A percentile compares a stretch with the other conserved stretches of the same genome.
Conservation (phyloP, 2,329 filamentous ascomycete species). For the Arthroderma sp. region DNA sequence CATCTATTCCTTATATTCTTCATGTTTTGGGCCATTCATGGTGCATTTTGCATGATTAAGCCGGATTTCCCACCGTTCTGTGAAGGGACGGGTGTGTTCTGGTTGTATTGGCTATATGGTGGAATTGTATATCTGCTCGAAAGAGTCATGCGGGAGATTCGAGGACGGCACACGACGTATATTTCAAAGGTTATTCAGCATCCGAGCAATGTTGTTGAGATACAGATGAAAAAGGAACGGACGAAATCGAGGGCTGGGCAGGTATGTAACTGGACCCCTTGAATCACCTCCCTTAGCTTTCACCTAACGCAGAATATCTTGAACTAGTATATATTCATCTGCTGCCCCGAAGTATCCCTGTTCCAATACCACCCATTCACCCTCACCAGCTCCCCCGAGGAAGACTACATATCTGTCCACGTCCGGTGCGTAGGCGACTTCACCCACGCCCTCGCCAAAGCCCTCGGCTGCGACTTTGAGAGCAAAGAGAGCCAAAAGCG, state of each 20-base stretch:
- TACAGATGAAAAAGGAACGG: conserved; percentile 83
- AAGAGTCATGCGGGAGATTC: conserved; percentile 62
- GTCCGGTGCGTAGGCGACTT: conserved; percentile 75
- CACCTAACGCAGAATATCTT: not conserved
- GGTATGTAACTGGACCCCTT: conserved; percentile 14
- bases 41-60: conserved; percentile 82
- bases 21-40: conserved; percentile 82
- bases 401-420: conserved; percentile 81
- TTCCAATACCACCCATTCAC: conserved; percentile 88
- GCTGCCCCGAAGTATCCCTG: conserved; percentile 70
- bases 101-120: conserved; percentile 81
- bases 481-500: conserved; percentile 6
- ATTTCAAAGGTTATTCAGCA: conserved; percentile 84
- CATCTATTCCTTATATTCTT: conserved; percentile 83
- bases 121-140: conserved; percentile 72
- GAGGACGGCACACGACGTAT: conserved; percentile 70
- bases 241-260: conserved; percentile 70
- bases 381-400: conserved; percentile 72
- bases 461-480: conserved; percentile 64
- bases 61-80: conserved; percentile 62
- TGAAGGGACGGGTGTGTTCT: conserved; percentile 65
- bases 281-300: not conserved
- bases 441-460: conserved; percentile 54
- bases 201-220: conserved; percentile 77
- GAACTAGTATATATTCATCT: conserved; percentile 65